Conservation (phyloP, 306 rosid species). For the Vigna mungo region DNA sequence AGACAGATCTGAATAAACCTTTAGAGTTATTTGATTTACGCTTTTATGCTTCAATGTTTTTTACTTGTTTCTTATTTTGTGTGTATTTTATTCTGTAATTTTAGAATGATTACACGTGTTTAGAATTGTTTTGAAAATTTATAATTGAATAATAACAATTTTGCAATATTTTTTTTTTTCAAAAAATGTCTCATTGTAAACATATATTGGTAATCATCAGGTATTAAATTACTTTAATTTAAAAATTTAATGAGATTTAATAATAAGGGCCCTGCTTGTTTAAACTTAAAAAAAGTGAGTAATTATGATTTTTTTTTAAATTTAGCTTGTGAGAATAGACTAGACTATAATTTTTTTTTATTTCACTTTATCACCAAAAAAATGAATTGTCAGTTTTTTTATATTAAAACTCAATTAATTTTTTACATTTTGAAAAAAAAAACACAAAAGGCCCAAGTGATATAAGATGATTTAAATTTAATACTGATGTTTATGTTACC, state of each 20-base stretch:
- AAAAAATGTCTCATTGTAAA: too few relatives aligned
- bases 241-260: too few relatives aligned
- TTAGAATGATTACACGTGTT: constrained; percentile 9
- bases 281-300: not conserved
- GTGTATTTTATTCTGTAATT: not conserved
- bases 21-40: not conserved
- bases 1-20: constrained; percentile 51
- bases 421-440: not conserved
- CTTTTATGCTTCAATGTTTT: not conserved
- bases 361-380: too few relatives aligned
- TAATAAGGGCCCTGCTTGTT: too few relatives aligned
- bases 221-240: too few relatives aligned
- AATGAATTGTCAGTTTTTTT: too few relatives aligned
- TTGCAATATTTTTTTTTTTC: too few relatives aligned
- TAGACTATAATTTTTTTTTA: too few relatives aligned
- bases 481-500: not conserved
- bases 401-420: not conserved
- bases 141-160: constrained; percentile 23
- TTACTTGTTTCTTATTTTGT: constrained; percentile 1
- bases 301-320: not conserved
- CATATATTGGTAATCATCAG: too few relatives aligned
- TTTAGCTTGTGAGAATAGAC: too few relatives aligned
- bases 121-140: constrained; percentile 13
- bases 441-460: not conserved
- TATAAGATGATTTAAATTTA: constrained; percentile 11